Evolutionary conservation across 805 yeast genomes (phyloP).

Genomic region (Wickerhamomyces xylosicus): DNA sequence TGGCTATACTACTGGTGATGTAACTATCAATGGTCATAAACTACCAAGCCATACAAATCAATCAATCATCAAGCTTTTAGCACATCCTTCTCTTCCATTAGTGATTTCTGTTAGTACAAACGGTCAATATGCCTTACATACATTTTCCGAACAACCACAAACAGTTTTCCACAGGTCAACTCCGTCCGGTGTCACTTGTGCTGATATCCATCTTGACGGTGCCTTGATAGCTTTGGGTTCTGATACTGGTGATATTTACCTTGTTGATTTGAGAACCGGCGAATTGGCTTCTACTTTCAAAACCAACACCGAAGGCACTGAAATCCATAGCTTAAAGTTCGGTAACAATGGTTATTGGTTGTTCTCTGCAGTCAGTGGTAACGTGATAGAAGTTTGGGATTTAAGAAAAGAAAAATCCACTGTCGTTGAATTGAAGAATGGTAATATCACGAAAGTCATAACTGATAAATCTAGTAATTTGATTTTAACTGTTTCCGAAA

Average conservation of each 20-base stretch:
- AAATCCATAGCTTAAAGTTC: constrained; percentile 31
- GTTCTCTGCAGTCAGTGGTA: constrained; percentile 19
- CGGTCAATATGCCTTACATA: constrained; percentile 15
- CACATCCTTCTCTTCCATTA: constrained; percentile 26
- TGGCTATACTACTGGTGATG: constrained; percentile 11
- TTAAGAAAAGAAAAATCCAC: constrained; percentile 28
- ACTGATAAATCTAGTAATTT: constrained; percentile 17
- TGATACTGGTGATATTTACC: constrained; percentile 18
- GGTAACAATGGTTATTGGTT: constrained; percentile 63
- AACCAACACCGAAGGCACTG: background rate
- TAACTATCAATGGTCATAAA: constrained; percentile 5
- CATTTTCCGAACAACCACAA: constrained; percentile 1
- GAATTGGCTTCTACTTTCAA: constrained; percentile 18
- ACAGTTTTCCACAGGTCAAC: constrained; percentile 4
- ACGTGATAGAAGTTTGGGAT: constrained; percentile 31
- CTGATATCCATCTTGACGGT: constrained; percentile 36
- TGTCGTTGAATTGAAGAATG: constrained; percentile 3
- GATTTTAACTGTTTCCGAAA: constrained; percentile 4
- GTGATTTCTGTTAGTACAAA: constrained; percentile 20
- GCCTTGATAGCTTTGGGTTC: constrained; percentile 29
- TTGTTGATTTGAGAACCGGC: constrained; percentile 26
- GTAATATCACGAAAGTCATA: constrained; percentile 4
- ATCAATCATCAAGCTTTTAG: constrained; percentile 16
- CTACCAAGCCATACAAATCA: constrained; percentile 3
- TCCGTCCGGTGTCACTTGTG: constrained; percentile 3